Conservation (phyloP, 768 basidiomycete species). For the Podaxis carcinomalis region DNA sequence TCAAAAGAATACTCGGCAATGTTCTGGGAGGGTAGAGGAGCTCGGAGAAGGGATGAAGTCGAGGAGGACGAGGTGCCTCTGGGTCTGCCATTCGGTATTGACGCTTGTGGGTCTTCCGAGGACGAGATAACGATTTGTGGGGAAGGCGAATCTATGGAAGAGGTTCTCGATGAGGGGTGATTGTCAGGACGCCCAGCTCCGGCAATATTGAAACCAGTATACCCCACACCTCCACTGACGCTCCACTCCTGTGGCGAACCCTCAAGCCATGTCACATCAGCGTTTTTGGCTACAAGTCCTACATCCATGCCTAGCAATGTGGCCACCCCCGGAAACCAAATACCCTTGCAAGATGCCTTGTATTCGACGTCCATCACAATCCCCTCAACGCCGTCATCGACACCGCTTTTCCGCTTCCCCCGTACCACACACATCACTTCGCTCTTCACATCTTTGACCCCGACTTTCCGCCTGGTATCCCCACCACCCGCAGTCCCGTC, state of each 20-base stretch:
- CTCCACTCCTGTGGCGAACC: conserved; percentile 52
- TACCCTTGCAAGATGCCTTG: conserved; percentile 66
- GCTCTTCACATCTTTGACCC: conserved; percentile 62
- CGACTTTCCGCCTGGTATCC: conserved; percentile 63
- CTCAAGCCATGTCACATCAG: conserved; percentile 64
- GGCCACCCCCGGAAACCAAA: conserved; percentile 83
- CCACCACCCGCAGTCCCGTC: conserved; percentile 35
- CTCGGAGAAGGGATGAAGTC: conserved; percentile 65
- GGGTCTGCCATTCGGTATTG: conserved; percentile 18
- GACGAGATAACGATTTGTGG: conserved; percentile 19
- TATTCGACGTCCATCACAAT: conserved; percentile 65
- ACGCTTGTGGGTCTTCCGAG: conserved; percentile 14
- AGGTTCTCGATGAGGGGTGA: conserved; percentile 35
- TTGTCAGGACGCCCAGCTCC: conserved; percentile 26
- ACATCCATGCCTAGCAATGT: conserved; percentile 78
- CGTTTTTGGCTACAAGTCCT: conserved; percentile 61
- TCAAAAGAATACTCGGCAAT: conserved; percentile 78
- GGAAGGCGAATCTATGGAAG: conserved; percentile 43
- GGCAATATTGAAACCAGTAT: conserved; percentile 67
- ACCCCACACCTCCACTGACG: conserved; percentile 59
- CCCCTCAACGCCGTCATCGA: conserved; percentile 42
- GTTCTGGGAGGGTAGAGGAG: conserved; percentile 62
- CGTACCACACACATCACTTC: conserved; percentile 61
- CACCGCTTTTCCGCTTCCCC: conserved; percentile 39
- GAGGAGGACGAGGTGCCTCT: conserved; percentile 41